Evolutionary conservation across 1,284 basidiomycete species (phyloP).

Genomic region (Apiotrichum mycotoxinovorans): DNA sequence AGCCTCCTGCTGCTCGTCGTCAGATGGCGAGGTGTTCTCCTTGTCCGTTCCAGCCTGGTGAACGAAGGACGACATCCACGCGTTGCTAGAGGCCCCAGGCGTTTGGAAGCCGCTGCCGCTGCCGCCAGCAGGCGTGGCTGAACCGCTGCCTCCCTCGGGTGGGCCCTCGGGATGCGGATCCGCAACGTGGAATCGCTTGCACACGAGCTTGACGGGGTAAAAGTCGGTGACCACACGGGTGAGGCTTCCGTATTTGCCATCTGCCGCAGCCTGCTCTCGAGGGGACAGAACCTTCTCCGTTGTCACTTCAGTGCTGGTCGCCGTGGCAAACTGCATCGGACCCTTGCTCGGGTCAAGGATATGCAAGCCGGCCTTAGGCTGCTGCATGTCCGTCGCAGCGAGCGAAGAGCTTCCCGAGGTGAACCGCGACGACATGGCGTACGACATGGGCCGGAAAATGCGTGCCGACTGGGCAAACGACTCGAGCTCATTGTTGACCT

Average conservation of each 20-base stretch:
- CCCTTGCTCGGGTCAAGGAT: slow-evolving; percentile 54
- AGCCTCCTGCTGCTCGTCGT: background rate
- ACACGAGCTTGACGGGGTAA: slow-evolving; percentile 76
- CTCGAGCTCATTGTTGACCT: slow-evolving; percentile 73
- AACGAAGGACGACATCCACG: slow-evolving; percentile 42
- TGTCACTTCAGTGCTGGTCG: slow-evolving; percentile 50
- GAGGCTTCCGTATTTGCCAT: slow-evolving; percentile 82
- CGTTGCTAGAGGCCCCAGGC: slow-evolving; percentile 13
- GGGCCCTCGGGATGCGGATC: slow-evolving; percentile 65
- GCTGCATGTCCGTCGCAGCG: slow-evolving; percentile 55
- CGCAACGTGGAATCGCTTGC: slow-evolving; percentile 90
- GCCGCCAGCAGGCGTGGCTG: background rate
- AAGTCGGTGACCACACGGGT: slow-evolving; percentile 72
- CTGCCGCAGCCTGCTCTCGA: slow-evolving; percentile 70
- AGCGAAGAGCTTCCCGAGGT: slow-evolving; percentile 64
- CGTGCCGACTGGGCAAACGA: slow-evolving; percentile 83
- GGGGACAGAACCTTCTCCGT: slow-evolving; percentile 59
- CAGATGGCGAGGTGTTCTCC: slow-evolving; percentile 6
- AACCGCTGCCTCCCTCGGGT: slow-evolving; percentile 18
- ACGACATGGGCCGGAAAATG: slow-evolving; percentile 87
- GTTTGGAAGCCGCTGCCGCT: background rate
- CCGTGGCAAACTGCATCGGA: slow-evolving; percentile 28
- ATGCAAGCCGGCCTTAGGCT: slow-evolving; percentile 68
- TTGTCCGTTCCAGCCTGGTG: slow-evolving; percentile 25
- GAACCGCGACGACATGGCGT: slow-evolving; percentile 89